phyloP scores from a whole-genome alignment of 2,329 filamentous ascomycete species.

The Biscogniauxia sp. region DNA sequence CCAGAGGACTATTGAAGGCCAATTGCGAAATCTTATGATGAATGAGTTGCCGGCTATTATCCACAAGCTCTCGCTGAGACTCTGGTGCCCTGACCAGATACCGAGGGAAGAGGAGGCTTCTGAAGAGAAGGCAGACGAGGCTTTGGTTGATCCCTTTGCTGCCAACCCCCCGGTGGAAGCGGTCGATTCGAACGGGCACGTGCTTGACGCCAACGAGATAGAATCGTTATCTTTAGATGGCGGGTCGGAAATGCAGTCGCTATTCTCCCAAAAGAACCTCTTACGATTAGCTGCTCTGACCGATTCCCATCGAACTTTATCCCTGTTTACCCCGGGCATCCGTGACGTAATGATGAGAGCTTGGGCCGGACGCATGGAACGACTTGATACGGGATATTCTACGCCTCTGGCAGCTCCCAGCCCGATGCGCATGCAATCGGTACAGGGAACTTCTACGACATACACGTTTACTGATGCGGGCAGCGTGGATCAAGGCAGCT shows the following conservation, averaged over 20 bases:
- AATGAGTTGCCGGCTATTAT: slow-evolving; percentile 96
- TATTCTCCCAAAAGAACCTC: slow-evolving; percentile 95
- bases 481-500: slow-evolving; percentile 59
- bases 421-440: slow-evolving; percentile 63
- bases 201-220: slow-evolving; percentile 71
- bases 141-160: slow-evolving; percentile 74
- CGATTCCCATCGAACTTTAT: slow-evolving; percentile 86
- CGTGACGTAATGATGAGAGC: slow-evolving; percentile 87
- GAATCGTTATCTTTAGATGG: slow-evolving; percentile 77
- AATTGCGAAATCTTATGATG: slow-evolving; percentile 93
- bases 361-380: slow-evolving; percentile 78
- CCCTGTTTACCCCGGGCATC: slow-evolving; percentile 88
- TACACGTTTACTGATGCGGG: slow-evolving; percentile 74
- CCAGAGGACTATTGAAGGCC: slow-evolving; percentile 91
- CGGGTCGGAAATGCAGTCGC: slow-evolving; percentile 75
- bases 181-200: slow-evolving; percentile 76
- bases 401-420: slow-evolving; percentile 50
- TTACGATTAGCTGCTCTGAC: slow-evolving; percentile 77
- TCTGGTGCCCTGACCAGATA: slow-evolving; percentile 87
- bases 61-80: slow-evolving; percentile 80
- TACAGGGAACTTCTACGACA: slow-evolving; percentile 56
- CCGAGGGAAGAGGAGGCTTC: slow-evolving; percentile 60
- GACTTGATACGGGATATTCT: slow-evolving; percentile 55
- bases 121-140: slow-evolving; percentile 51
- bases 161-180: slow-evolving; percentile 78